Conservation (phyloP, 2,329 filamentous ascomycete genomes). For the Blastomyces percursus region DNA sequence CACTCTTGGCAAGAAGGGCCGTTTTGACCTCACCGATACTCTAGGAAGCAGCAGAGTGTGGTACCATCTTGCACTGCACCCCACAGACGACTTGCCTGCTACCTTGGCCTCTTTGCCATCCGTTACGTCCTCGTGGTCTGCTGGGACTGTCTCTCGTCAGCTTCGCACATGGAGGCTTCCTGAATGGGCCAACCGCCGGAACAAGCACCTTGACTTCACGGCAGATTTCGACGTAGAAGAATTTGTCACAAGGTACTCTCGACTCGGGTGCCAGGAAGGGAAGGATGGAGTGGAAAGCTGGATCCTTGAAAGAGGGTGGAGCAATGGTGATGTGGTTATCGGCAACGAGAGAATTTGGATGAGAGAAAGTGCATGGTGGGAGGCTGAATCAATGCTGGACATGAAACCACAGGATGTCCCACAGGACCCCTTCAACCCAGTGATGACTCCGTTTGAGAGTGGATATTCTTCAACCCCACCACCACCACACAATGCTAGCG, state of each 20-base stretch:
- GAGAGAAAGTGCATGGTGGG: slow-evolving; percentile 91
- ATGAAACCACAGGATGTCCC: slow-evolving; percentile 55
- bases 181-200: slow-evolving; percentile 92
- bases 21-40: slow-evolving; percentile 64
- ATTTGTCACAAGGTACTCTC: slow-evolving; percentile 70
- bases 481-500: slow-evolving; percentile 36
- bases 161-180: slow-evolving; percentile 85
- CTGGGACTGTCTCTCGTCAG: slow-evolving; percentile 82
- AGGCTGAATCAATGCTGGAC: slow-evolving; percentile 92
- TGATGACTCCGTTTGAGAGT: slow-evolving; percentile 54
- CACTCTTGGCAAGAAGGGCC: slow-evolving; percentile 62
- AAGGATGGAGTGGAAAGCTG: slow-evolving; percentile 88
- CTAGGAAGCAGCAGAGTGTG: slow-evolving; percentile 80
- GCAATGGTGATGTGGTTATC: slow-evolving; percentile 88
- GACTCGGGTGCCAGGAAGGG: slow-evolving; percentile 78
- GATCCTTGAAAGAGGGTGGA: slow-evolving; percentile 92
- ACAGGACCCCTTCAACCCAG: slow-evolving; percentile 37
- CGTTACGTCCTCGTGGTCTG: slow-evolving; percentile 79
- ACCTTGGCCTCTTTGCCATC: slow-evolving; percentile 61
- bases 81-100: slow-evolving; percentile 73
- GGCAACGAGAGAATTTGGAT: slow-evolving; percentile 93
- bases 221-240: slow-evolving; percentile 93
- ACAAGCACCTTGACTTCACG: slow-evolving; percentile 86
- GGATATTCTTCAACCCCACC: slow-evolving; percentile 54
- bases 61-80: slow-evolving; percentile 88